Evolutionary conservation across 1,284 basidiomycete genomes (phyloP).

Genomic region (Apiotrichum mycotoxinovorans): DNA sequence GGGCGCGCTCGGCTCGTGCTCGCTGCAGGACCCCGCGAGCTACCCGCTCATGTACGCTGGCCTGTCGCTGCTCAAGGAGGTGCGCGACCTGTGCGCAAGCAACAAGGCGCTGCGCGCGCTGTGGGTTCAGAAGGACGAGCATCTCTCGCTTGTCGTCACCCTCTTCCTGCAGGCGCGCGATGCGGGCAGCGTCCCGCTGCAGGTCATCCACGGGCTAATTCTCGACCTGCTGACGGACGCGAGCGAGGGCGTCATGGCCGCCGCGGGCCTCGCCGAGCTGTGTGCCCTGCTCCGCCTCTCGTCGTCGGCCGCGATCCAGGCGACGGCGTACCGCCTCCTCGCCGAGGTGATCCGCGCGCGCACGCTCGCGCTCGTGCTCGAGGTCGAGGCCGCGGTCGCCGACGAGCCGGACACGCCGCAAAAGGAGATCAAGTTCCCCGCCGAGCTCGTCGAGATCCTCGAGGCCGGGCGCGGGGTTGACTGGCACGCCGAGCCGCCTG

Average conservation of each 20-base stretch:
- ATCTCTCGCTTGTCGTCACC: slow-evolving; percentile 23
- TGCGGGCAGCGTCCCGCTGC: slow-evolving; percentile 60
- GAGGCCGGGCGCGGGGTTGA: slow-evolving; percentile 54
- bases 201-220: slow-evolving; percentile 63
- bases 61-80: slow-evolving; percentile 62
- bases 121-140: slow-evolving; percentile 58
- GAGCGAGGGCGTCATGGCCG: slow-evolving; percentile 62
- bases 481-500: slow-evolving; percentile 34
- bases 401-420: slow-evolving; percentile 20
- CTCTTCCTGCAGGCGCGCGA: slow-evolving; percentile 42
- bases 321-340: slow-evolving; percentile 41
- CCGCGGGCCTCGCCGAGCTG: slow-evolving; percentile 60
- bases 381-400: slow-evolving; percentile 59
- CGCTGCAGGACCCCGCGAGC: slow-evolving; percentile 60
- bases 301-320: slow-evolving; percentile 34
- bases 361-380: slow-evolving; percentile 63
- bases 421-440: slow-evolving; percentile 56
- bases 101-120: slow-evolving; percentile 69
- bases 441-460: slow-evolving; percentile 64
- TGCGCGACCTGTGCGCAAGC: slow-evolving; percentile 67
- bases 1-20: slow-evolving; percentile 75
- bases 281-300: slow-evolving; percentile 35
- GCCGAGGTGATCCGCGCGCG: slow-evolving; percentile 32
- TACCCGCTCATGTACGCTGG: slow-evolving; percentile 67
- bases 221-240: slow-evolving; percentile 66